A percentile compares a stretch with the other conserved stretches of the same genome.
These are phyloP conservation scores for Blastocladiella britannica DNA, from an alignment of 192 early-diverging fungal genomes.

Conservation along the genomic window DNA sequence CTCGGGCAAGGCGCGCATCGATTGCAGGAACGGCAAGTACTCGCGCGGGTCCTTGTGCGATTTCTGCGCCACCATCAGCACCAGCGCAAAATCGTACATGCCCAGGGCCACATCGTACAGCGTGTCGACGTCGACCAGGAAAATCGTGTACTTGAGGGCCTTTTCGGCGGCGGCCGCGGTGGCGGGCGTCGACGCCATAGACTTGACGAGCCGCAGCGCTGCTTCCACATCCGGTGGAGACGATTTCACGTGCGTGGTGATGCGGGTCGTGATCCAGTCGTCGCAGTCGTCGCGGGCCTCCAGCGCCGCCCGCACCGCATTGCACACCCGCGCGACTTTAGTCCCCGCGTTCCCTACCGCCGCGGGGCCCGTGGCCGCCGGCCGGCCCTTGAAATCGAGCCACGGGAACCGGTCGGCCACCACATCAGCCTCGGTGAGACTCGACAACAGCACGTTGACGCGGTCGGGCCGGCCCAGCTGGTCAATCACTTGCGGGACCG, in stretches of 20 bases:
- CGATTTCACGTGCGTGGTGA: slow-evolving; percentile 68
- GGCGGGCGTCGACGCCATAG: slow-evolving; percentile 9
- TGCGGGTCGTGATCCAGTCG: slow-evolving; percentile 50
- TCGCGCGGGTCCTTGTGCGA: slow-evolving; percentile 93
- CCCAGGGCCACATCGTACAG: slow-evolving; percentile 81
- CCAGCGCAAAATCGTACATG: slow-evolving; percentile 80
- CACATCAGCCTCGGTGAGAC: slow-evolving; percentile 65
- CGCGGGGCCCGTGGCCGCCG: background rate
- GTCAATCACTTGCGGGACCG: slow-evolving; percentile 46
- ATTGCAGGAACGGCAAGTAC: slow-evolving; percentile 71
- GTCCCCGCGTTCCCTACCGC: background rate
- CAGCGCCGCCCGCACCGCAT: slow-evolving; percentile 38
- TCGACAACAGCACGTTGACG: slow-evolving; percentile 75
- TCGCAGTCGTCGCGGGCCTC: slow-evolving; percentile 17
- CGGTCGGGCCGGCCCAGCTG: slow-evolving; percentile 63
- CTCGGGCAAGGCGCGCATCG: slow-evolving; percentile 45
- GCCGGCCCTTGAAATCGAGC: slow-evolving; percentile 4
- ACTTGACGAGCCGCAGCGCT: slow-evolving; percentile 43
- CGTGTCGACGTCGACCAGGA: slow-evolving; percentile 68
- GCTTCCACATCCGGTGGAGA: slow-evolving; percentile 59
- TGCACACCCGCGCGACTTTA: slow-evolving; percentile 63
- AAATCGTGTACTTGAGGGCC: slow-evolving; percentile 75
- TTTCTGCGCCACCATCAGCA: slow-evolving; percentile 88
- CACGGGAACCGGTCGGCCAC: slow-evolving; percentile 55
- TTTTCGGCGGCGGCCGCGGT: slow-evolving; percentile 48